Evolutionary conservation across 2,329 filamentous ascomycete genomes (phyloP).

Genomic region (Botrytis fragariae): DNA sequence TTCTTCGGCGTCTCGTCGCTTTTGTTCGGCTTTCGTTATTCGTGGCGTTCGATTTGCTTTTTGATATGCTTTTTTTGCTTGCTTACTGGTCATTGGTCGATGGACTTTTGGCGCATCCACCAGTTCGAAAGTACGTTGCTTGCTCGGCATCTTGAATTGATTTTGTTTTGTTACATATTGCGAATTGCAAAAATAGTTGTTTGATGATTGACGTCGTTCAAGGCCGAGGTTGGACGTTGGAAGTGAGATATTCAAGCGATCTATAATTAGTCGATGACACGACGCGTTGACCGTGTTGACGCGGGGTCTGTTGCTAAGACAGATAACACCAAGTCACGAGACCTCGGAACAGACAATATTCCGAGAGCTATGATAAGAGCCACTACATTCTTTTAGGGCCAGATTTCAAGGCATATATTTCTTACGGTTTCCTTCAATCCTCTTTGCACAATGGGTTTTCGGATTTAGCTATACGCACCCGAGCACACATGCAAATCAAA

Average conservation of each 20-base stretch:
- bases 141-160: not conserved
- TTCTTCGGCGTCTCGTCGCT: constrained; percentile 43
- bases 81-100: constrained; percentile 50
- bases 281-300: not conserved
- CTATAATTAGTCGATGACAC: not conserved
- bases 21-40: constrained; percentile 42
- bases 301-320: not conserved
- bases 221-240: not conserved
- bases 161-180: not conserved
- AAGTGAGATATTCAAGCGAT: not conserved
- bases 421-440: not conserved
- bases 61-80: constrained; percentile 48
- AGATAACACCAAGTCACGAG: not conserved
- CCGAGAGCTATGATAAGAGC: not conserved
- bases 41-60: constrained; percentile 44
- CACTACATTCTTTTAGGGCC: not conserved
- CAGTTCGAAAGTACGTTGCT: constrained; percentile 41
- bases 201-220: not conserved
- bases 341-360: not conserved
- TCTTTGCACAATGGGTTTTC: not conserved
- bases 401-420: not conserved
- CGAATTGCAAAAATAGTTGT: too few species aligned
- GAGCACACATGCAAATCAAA: not conserved
- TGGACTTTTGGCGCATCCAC: constrained; percentile 36
- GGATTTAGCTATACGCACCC: not conserved